These are phyloP conservation scores for Corylus avellana DNA, from an alignment of 306 rosid genomes.

Conservation along the genomic window DNA sequence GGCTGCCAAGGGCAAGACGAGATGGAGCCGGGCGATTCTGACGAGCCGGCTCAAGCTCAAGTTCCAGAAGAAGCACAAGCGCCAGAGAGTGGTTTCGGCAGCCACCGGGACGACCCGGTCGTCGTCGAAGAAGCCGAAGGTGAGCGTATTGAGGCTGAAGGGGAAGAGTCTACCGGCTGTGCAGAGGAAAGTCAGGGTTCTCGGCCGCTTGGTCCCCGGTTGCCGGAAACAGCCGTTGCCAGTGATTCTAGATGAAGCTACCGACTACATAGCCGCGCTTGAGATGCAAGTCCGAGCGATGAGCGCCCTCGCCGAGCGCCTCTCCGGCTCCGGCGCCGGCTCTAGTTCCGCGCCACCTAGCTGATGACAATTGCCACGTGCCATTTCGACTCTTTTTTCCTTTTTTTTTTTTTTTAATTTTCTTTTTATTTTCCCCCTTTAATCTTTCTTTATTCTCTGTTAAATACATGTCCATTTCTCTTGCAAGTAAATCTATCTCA, in stretches of 20 bases:
- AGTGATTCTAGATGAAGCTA: constrained; percentile 80
- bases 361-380: constrained; percentile 40
- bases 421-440: not conserved
- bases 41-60: constrained; percentile 71
- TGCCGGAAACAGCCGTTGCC: constrained; percentile 83
- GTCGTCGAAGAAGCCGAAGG: constrained; percentile 55
- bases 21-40: constrained; percentile 94
- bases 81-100: constrained; percentile 28
- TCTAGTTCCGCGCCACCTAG: constrained; percentile 44
- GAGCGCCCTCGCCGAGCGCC: constrained; percentile 67
- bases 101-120: constrained; percentile 35
- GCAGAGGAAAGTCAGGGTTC: constrained; percentile 67
- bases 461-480: constrained; percentile 35
- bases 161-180: constrained; percentile 75
- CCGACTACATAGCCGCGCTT: constrained; percentile 86
- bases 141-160: constrained; percentile 64
- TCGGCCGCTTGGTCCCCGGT: constrained; percentile 92
- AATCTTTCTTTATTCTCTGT: constrained; percentile 35
- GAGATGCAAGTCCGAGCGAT: constrained; percentile 97
- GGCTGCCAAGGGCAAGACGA: constrained; percentile 77
- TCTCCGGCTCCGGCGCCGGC: constrained; percentile 45
- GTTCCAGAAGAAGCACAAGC: constrained; percentile 55
- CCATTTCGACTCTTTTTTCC: constrained; percentile 10
- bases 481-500: constrained; percentile 32
- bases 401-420: not conserved